Evolutionary conservation across 345 rosid species (phyloP).

Genomic region (Linum lewisii): DNA sequence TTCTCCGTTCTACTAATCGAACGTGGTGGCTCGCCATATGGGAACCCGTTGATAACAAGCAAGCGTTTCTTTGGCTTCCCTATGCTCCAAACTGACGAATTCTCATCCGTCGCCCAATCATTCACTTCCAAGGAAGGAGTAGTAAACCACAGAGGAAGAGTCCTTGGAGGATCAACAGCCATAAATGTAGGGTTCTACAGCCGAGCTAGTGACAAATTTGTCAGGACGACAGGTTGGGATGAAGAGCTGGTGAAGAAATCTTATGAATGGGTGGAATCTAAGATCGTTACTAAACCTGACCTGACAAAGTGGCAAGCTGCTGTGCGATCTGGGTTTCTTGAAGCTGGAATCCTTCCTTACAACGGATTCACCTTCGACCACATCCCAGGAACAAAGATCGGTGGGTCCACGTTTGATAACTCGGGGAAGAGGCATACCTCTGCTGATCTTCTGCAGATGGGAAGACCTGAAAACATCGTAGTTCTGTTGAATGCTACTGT

Average conservation of each 20-base stretch:
- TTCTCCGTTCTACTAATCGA: slow-evolving; percentile 57
- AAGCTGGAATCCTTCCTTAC: slow-evolving; percentile 60
- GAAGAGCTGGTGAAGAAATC: slow-evolving; percentile 46
- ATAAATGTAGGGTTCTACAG: slow-evolving; percentile 74
- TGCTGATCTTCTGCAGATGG: slow-evolving; percentile 56
- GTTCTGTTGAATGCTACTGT: slow-evolving; percentile 60
- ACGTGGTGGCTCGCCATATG: slow-evolving; percentile 59
- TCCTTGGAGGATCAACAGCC: slow-evolving; percentile 66
- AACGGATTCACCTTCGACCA: slow-evolving; percentile 70
- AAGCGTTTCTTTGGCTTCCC: slow-evolving; percentile 40
- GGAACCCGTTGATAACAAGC: slow-evolving; percentile 39
- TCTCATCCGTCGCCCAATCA: slow-evolving; percentile 49
- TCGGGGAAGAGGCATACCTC: slow-evolving; percentile 56
- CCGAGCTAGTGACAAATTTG: slow-evolving; percentile 52
- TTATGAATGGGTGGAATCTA: slow-evolving; percentile 66
- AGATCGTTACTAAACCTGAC: slow-evolving; percentile 42
- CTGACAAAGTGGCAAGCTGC: slow-evolving; percentile 59
- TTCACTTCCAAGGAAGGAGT: slow-evolving; percentile 53
- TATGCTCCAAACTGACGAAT: slow-evolving; percentile 44
- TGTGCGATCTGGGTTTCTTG: slow-evolving; percentile 55
- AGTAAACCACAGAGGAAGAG: slow-evolving; percentile 40
- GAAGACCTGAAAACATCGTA: slow-evolving; percentile 31
- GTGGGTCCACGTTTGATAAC: slow-evolving; percentile 53
- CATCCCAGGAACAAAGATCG: slow-evolving; percentile 59
- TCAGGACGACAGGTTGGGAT: slow-evolving; percentile 49